These are phyloP conservation scores for Penicillium oxalicum DNA, from an alignment of 2,329 filamentous ascomycete genomes.

Conservation along the genomic window DNA sequence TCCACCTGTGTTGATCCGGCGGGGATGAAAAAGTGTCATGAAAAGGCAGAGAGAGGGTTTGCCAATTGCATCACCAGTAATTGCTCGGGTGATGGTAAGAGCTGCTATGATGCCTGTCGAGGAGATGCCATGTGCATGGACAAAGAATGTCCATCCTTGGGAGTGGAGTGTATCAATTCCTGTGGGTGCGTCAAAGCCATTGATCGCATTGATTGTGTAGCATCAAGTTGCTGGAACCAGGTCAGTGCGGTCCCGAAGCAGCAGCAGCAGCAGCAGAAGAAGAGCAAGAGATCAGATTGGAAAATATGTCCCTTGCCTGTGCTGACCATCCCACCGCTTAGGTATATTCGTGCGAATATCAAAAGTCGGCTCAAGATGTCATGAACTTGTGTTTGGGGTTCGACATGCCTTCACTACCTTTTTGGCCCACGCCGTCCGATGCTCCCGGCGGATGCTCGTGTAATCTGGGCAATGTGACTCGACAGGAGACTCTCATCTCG, in stretches of 20 bases:
- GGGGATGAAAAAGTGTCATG: conserved; percentile 10
- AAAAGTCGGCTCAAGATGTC: conserved; percentile 4
- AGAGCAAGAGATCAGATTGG: too few species aligned
- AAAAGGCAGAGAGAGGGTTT: conserved; percentile 5
- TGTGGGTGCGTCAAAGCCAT: conserved; percentile 10
- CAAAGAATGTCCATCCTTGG: conserved; percentile 5
- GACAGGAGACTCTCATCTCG: conserved; percentile 2
- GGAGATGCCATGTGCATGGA: conserved; percentile 9
- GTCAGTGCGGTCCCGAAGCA: neutral
- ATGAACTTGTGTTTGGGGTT: conserved; percentile 2
- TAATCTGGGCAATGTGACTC: conserved; percentile 9
- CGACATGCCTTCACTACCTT: conserved; percentile 10
- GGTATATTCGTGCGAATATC: conserved; percentile 11
- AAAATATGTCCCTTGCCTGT: neutral
- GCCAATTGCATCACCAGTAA: conserved; percentile 11
- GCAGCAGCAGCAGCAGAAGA: too few species aligned
- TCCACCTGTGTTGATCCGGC: conserved; percentile 9
- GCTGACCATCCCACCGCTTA: neutral
- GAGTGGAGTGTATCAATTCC: conserved; percentile 13
- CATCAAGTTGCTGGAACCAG: conserved; percentile 16
- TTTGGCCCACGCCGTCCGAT: conserved; percentile 14
- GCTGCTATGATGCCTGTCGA: conserved; percentile 7
- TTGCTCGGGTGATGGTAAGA: conserved; percentile 7
- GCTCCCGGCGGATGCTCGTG: conserved; percentile 16
- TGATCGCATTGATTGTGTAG: conserved; percentile 10